Conservation (phyloP, 2,329 filamentous ascomycete genomes). For the Fusarium miscanthi region DNA sequence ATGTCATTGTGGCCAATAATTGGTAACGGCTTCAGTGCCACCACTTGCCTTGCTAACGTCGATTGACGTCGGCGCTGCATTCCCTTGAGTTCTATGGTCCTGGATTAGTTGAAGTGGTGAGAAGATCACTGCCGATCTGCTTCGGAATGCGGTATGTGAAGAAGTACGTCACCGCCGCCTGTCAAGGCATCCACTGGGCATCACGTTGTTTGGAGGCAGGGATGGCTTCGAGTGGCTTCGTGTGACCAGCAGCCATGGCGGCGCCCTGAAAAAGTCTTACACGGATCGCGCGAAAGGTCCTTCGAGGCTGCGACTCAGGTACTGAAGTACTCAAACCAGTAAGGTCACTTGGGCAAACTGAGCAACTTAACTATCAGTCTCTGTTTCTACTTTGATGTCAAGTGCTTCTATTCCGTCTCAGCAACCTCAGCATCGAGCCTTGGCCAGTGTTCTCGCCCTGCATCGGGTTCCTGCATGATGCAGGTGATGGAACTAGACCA, state of each 20-base stretch:
- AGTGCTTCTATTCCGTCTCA: not conserved
- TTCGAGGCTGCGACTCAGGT: too few species aligned
- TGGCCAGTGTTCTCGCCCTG: not conserved
- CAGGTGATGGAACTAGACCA: not conserved
- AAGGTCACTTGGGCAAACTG: accelerated
- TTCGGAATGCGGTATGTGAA: not conserved
- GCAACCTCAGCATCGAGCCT: not conserved
- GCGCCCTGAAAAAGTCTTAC: not conserved
- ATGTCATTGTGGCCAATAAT: not conserved
- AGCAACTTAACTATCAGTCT: too few species aligned
- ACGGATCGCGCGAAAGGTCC: not conserved
- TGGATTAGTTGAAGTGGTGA: not conserved
- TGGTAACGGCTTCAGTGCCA: not conserved
- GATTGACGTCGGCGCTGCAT: not conserved
- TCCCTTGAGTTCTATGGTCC: not conserved
- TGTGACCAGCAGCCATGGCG: not conserved
- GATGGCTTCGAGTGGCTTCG: not conserved
- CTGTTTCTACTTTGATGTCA: too few species aligned
- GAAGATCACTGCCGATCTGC: not conserved
- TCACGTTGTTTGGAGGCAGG: not conserved
- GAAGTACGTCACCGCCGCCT: conserved; percentile 2
- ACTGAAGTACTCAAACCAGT: not conserved
- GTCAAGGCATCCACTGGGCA: not conserved
- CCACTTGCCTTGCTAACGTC: not conserved
- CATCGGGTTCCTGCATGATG: conserved; percentile 24